A percentile compares a stretch with the other conserved stretches of the same genome.
Evolutionary conservation across 2,329 filamentous ascomycete genomes (phyloP).

Genomic region (Tolypocladium pustulatum): DNA sequence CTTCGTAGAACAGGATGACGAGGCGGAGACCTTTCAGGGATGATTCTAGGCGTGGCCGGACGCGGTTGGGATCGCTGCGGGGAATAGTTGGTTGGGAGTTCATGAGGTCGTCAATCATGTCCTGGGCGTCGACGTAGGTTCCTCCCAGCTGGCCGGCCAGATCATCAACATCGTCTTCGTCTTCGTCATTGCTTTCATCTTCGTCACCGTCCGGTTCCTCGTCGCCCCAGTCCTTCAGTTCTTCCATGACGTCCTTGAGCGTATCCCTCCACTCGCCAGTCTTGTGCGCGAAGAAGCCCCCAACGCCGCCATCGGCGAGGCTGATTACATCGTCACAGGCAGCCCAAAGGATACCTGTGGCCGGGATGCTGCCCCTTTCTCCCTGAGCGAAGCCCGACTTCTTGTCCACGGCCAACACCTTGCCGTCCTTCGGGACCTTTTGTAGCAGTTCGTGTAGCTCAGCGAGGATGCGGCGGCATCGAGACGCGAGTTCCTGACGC

Average conservation of each 20-base stretch:
- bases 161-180: conserved; percentile 25
- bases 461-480: conserved; percentile 48
- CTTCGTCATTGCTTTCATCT: conserved; percentile 38
- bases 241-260: conserved; percentile 72
- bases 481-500: conserved; percentile 50
- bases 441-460: conserved; percentile 52
- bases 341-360: conserved; percentile 74
- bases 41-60: conserved; percentile 55
- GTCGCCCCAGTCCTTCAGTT: conserved; percentile 80
- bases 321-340: conserved; percentile 64
- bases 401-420: conserved; percentile 26
- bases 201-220: conserved; percentile 55
- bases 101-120: conserved; percentile 60
- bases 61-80: conserved; percentile 48
- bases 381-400: conserved; percentile 20
- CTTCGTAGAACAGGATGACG: conserved; percentile 57
- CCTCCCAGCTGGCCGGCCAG: conserved; percentile 28
- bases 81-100: conserved; percentile 50
- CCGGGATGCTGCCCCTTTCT: conserved; percentile 44
- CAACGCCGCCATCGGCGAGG: conserved; percentile 56
- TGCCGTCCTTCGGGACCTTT: conserved; percentile 49
- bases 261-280: conserved; percentile 65
- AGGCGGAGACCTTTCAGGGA: conserved; percentile 57
- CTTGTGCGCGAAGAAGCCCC: conserved; percentile 58
- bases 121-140: conserved; percentile 32